phyloP scores from a whole-genome alignment of 1,284 basidiomycete species.

The Cryptococcus depauperatus region DNA sequence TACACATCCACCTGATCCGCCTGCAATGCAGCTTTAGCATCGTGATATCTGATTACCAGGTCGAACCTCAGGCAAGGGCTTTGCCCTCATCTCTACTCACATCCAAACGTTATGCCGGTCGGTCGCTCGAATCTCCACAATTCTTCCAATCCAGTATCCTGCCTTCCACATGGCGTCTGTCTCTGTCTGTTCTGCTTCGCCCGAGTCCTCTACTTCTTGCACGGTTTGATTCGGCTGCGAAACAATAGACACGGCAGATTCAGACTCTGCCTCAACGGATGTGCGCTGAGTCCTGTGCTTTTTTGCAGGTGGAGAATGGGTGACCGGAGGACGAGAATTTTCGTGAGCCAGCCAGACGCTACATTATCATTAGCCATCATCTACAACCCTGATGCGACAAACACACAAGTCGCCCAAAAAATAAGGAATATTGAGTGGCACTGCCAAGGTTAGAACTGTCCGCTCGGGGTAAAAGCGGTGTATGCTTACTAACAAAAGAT shows the following conservation, averaged over 20 bases:
- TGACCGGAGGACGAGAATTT: neutral
- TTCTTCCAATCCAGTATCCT: conserved; percentile 16
- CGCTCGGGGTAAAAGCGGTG: no score
- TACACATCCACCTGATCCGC: conserved; percentile 17
- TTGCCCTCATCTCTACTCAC: no score
- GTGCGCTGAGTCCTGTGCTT: no score
- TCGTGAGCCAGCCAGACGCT: neutral
- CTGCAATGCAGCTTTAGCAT: conserved; percentile 6
- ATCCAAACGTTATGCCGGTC: conserved; percentile 16
- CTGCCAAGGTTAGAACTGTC: no score
- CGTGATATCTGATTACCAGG: neutral
- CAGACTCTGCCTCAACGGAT: neutral
- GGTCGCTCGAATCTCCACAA: conserved; percentile 18
- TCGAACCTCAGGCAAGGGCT: no score
- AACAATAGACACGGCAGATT: neutral
- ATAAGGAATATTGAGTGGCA: neutral
- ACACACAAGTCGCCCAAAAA: neutral
- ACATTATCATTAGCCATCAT: neutral
- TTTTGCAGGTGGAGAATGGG: neutral
- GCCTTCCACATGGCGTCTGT: conserved; percentile 6
- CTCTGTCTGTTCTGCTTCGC: conserved; percentile 1
- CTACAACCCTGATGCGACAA: neutral
- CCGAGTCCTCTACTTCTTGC: neutral
- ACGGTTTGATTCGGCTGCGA: neutral
- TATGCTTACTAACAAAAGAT: no score